Base-by-base conservation (phyloP, 1,284 basidiomycete species). In the Cryptococcus sp. region DNA sequence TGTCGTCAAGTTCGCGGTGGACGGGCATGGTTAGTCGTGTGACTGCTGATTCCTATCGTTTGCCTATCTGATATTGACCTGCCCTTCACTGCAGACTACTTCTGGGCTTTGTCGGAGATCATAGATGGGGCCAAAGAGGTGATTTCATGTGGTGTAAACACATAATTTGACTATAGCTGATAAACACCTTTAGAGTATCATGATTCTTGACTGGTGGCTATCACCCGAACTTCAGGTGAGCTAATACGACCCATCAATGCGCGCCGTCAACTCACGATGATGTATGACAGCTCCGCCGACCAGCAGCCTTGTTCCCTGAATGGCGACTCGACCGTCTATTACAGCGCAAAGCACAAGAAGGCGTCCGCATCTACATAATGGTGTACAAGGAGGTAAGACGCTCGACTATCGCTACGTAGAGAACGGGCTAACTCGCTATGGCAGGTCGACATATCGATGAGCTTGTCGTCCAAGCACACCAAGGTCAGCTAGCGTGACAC, bases 41-140 rank as follows among this genome's bases (percentile, higher is more conserved):
- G 41, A 25, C 20, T 26, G 17, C 48, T 58, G 60, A 44, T 62
- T 48, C 10, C 22, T 25, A 17, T 20, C 5, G 25, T 13, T 15
- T 46, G 19, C 17, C 45, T n/a, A 19, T 25, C 54, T n/a, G n/a
- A 22, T 44, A 16, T 43, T 34, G 13, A 3, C 11, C 50, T 23
- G 25, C 38, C 26, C 19, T 17, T 10, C 10, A 23, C 10, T n/a
- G 2, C 49, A 70, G 81, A 96, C 79, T 96, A 94, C 76, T 90
- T 96, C 83, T 95, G 89, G 84, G 93, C 93, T 0, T 75, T 95
- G 34, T 91, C 90, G 2, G 91, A 93, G 78, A 82, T 94, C 74
- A 82, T 96, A 23, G 91, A 95, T 54, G 51, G 62, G 11, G 81
- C 81, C 0, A 71, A 68, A 50, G 75, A 80, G 54, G 75, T 71